Conservation (phyloP, 2,329 filamentous ascomycete genomes). For the Emergomyces pasteurianus region DNA sequence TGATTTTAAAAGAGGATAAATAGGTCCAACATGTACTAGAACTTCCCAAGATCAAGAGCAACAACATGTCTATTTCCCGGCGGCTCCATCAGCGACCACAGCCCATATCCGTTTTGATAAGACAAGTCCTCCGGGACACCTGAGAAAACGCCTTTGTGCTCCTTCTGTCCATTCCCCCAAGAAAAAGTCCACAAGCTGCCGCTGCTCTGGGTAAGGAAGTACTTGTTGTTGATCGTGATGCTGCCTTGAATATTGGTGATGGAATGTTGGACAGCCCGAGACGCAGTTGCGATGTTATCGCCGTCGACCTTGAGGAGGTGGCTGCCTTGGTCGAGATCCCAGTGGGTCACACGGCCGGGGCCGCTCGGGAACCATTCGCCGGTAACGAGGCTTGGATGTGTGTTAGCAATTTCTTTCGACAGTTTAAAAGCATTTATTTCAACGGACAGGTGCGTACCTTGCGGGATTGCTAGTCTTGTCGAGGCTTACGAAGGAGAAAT, state of each 20-base stretch:
- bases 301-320: slow-evolving; percentile 16
- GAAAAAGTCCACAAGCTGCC: slow-evolving; percentile 3
- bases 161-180: background rate
- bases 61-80: slow-evolving; percentile 3
- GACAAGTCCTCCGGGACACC: background rate
- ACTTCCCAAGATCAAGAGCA: slow-evolving; percentile 1
- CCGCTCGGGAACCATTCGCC: slow-evolving; percentile 23
- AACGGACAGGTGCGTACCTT: background rate
- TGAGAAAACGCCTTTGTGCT: background rate
- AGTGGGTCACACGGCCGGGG: slow-evolving; percentile 11
- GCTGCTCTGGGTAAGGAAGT: slow-evolving; percentile 16
- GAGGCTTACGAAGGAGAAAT: slow-evolving; percentile 24
- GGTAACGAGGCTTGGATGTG: slow-evolving; percentile 21
- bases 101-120: slow-evolving; percentile 1
- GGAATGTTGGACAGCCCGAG: slow-evolving; percentile 22
- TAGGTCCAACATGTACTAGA: background rate
- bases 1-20: background rate
- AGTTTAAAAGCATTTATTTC: background rate
- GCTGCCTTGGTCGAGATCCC: slow-evolving; percentile 18
- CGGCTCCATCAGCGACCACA: slow-evolving; percentile 1
- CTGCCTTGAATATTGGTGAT: slow-evolving; percentile 25
- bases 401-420: slow-evolving; percentile 4
- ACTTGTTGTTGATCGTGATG: slow-evolving; percentile 20
- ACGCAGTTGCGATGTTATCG: slow-evolving; percentile 10
- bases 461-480: slow-evolving; percentile 15